phyloP scores from a whole-genome alignment of 768 basidiomycete species.

The Kwoniella dejecticola region DNA sequence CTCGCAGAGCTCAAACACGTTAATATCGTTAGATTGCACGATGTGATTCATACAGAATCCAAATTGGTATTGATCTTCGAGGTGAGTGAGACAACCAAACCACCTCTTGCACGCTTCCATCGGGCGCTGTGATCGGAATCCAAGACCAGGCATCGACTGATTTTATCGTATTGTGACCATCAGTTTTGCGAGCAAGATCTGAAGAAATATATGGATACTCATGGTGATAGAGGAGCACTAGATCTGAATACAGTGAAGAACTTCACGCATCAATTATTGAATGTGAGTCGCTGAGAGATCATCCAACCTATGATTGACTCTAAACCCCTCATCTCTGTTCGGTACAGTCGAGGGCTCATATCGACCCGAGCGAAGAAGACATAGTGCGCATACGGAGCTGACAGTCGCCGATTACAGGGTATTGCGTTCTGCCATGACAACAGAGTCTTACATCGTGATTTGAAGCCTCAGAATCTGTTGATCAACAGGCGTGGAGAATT shows the following conservation, averaged over 20 bases:
- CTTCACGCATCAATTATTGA: constrained; percentile 97
- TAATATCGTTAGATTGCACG: constrained; percentile 97
- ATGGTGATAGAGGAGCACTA: constrained; percentile 92
- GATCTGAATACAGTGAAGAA: constrained; percentile 84
- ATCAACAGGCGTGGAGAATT: constrained; percentile 97
- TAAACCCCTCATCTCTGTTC: no score
- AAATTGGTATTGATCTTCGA: constrained; percentile 98
- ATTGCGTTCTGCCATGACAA: constrained; percentile 99
- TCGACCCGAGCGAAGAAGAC: no score
- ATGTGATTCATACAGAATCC: constrained; percentile 98
- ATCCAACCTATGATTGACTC: no score
- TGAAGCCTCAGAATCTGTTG: constrained; percentile 97
- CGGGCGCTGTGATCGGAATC: background rate
- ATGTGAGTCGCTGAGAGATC: constrained; percentile 52
- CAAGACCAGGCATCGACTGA: no score
- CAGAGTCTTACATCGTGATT: constrained; percentile 92
- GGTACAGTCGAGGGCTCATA: no score
- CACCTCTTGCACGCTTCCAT: background rate
- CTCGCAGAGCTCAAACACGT: constrained; percentile 98
- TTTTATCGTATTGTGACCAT: background rate
- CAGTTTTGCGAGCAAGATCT: constrained; percentile 93
- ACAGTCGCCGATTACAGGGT: constrained; percentile 58
- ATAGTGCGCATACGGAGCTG: no score
- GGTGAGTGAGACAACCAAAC: constrained; percentile 31
- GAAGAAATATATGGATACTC: constrained; percentile 98